These are phyloP conservation scores for Trametes punicea DNA, from an alignment of 768 basidiomycete species.

Conservation along the genomic window DNA sequence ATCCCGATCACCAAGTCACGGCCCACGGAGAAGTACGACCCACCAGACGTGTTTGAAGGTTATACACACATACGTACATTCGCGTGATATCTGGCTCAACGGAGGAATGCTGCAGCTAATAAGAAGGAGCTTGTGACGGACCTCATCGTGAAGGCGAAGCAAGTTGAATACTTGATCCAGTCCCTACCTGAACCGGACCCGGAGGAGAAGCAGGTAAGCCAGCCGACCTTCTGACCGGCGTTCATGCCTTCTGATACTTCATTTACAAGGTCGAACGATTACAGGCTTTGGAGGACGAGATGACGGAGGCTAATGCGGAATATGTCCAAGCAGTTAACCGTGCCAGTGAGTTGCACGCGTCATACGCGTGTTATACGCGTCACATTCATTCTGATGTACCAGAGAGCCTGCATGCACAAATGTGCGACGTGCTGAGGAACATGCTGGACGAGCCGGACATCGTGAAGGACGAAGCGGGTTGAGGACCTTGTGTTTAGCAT, in stretches of 20 bases:
- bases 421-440: constrained; percentile 25
- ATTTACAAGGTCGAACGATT: constrained; percentile 60
- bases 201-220: constrained; percentile 65
- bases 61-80: not conserved
- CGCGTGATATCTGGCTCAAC: constrained; percentile 30
- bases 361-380: not conserved
- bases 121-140: constrained; percentile 82
- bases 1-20: constrained; percentile 84
- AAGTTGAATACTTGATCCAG: constrained; percentile 81
- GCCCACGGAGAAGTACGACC: constrained; percentile 26
- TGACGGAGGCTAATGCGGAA: constrained; percentile 70
- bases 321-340: constrained; percentile 69
- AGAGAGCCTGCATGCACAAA: constrained; percentile 27
- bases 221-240: not conserved
- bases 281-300: constrained; percentile 62
- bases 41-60: constrained; percentile 16
- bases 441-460: constrained; percentile 28
- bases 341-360: constrained; percentile 38
- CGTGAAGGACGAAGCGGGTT: constrained; percentile 16
- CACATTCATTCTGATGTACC: not conserved
- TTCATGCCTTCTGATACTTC: not conserved
- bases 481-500: not conserved
- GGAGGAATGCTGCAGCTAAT: constrained; percentile 70
- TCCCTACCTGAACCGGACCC: constrained; percentile 75
- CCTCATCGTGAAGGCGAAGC: constrained; percentile 82